Conservation (phyloP, 163 green algal species). For the Chlorella variabilis region DNA sequence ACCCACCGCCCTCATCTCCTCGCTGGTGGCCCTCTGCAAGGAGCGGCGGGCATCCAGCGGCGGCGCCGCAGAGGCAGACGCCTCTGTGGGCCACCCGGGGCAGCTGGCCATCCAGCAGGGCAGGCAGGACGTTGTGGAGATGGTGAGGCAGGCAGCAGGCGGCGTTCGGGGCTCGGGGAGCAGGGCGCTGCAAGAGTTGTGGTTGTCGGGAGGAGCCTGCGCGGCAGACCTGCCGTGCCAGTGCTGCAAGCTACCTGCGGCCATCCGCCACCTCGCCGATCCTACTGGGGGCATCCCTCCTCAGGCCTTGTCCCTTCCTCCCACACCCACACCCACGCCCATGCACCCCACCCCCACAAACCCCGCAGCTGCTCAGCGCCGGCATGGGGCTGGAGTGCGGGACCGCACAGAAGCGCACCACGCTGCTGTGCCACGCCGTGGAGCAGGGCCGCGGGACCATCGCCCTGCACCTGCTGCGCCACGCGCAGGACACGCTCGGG, state of each 20-base stretch:
- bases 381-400: not conserved
- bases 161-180: too few species aligned
- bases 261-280: too few species aligned
- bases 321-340: too few species aligned
- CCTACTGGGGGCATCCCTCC: too few species aligned
- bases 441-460: not conserved
- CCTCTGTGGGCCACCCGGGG: not conserved
- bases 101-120: not conserved
- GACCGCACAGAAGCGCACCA: not conserved
- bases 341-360: too few species aligned
- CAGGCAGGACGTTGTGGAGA: not conserved
- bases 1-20: not conserved
- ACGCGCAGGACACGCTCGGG: not conserved
- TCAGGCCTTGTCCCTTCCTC: too few species aligned
- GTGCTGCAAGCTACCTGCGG: too few species aligned
- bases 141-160: slow-evolving; percentile 5
- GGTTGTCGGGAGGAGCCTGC: too few species aligned
- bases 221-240: too few species aligned
- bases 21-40: not conserved
- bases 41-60: not conserved
- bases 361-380: not conserved
- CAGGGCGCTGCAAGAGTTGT: too few species aligned
- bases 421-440: not conserved
- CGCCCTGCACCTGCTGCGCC: not conserved
- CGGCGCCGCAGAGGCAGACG: not conserved